phyloP scores from a whole-genome alignment of 108 stramenopile species.

The Chaetoceros muelleri region DNA sequence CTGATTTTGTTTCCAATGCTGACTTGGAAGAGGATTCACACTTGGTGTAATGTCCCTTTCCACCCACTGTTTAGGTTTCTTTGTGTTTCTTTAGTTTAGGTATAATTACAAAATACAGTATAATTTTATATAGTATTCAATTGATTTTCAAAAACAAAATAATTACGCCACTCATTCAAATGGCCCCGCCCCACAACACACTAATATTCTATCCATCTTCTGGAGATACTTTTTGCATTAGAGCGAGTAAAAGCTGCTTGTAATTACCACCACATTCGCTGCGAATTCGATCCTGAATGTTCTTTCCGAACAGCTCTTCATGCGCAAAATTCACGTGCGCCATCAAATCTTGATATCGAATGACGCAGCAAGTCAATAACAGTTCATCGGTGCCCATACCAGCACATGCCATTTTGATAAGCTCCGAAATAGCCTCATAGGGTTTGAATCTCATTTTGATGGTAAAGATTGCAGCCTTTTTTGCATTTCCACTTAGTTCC shows the following conservation, averaged over 20 bases:
- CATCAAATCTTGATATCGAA: conserved; percentile 48
- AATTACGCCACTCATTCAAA: no score
- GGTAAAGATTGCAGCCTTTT: conserved; percentile 25
- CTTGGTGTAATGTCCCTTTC: no score
- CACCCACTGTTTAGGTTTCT: no score
- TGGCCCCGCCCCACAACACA: no score
- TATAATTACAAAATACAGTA: no score
- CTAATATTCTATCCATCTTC: no score
- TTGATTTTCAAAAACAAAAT: no score
- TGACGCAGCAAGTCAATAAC: conserved; percentile 35
- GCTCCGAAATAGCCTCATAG: conserved; percentile 38
- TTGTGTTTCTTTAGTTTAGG: no score
- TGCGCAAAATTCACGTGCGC: conserved; percentile 36
- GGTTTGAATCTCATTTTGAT: conserved; percentile 55
- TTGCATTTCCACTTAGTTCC: conserved; percentile 44
- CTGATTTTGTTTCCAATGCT: no score
- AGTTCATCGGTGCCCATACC: conserved; percentile 61
- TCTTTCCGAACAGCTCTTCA: conserved; percentile 45
- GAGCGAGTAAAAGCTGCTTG: conserved; percentile 33
- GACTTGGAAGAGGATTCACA: no score
- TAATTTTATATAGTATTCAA: no score
- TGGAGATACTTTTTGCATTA: conserved; percentile 49
- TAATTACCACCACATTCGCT: conserved; percentile 39
- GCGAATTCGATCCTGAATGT: conserved; percentile 42
- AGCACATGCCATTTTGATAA: conserved; percentile 50